Conservation (phyloP, 441 rosid genomes). For the Iberis amara region DNA sequence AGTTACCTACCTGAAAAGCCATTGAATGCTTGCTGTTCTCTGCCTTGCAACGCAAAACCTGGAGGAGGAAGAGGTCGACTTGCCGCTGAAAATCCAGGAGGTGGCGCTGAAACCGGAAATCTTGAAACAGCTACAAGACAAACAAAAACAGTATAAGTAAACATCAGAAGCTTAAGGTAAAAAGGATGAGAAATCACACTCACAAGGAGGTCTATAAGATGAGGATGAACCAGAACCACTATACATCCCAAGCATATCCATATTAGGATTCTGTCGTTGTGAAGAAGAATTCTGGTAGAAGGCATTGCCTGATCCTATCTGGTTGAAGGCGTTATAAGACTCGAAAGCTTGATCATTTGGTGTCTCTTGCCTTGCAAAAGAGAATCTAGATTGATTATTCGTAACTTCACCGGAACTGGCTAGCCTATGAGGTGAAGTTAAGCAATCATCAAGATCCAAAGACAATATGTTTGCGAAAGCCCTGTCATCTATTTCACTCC, state of each 20-base stretch:
- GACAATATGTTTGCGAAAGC: conserved; percentile 45
- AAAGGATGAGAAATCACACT: conserved; percentile 26
- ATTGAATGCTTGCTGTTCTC: conserved; percentile 31
- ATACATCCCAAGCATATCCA: conserved; percentile 28
- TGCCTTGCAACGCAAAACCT: conserved; percentile 40
- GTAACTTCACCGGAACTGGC: conserved; percentile 32
- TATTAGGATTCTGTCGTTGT: conserved; percentile 29
- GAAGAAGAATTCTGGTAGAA: conserved; percentile 21
- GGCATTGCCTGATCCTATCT: conserved; percentile 27
- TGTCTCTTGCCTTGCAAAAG: conserved; percentile 56
- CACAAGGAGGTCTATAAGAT: conserved; percentile 37
- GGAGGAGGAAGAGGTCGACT: conserved; percentile 39
- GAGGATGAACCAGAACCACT: conserved; percentile 32
- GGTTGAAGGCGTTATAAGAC: conserved; percentile 21
- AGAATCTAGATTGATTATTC: conserved; percentile 49
- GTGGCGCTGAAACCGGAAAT: conserved; percentile 39
- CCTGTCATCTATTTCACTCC: conserved; percentile 42
- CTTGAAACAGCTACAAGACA: conserved; percentile 36
- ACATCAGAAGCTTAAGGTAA: conserved; percentile 6
- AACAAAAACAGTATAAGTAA: background rate
- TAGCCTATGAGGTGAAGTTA: conserved; percentile 40
- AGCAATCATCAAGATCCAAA: conserved; percentile 44
- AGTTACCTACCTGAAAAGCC: conserved; percentile 38
- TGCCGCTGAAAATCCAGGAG: conserved; percentile 47
- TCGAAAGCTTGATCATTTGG: conserved; percentile 30